Evolutionary conservation across 2,329 filamentous ascomycete species (phyloP).

Genomic region (Mariannaea elegans): DNA sequence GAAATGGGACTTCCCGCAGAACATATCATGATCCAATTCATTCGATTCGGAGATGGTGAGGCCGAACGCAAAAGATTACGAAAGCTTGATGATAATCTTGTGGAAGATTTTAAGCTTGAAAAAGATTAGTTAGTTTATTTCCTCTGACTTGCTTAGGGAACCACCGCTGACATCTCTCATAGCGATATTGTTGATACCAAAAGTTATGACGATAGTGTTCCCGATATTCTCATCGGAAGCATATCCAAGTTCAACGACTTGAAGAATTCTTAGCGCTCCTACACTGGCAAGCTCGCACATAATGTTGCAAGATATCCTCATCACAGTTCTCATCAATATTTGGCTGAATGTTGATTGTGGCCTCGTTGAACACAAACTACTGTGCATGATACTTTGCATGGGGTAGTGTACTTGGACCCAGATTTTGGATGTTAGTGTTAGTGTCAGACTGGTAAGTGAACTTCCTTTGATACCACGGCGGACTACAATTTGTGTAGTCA

Average conservation of each 20-base stretch:
- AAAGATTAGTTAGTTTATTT: slow-evolving; percentile 1
- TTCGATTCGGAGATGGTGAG: background rate
- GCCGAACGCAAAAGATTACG: background rate
- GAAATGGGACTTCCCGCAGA: background rate
- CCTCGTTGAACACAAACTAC: too few species aligned
- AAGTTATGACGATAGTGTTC: background rate
- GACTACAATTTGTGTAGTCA: too few species aligned
- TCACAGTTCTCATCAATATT: too few species aligned
- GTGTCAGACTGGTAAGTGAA: too few species aligned
- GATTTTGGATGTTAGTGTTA: too few species aligned
- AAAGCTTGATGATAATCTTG: slow-evolving; percentile 7
- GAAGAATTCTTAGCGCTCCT: background rate
- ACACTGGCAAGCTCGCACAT: too few species aligned
- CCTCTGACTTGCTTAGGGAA: background rate
- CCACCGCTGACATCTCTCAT: background rate
- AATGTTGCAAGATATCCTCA: too few species aligned
- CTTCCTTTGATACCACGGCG: too few species aligned
- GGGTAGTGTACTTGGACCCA: too few species aligned
- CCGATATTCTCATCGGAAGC: slow-evolving; percentile 14
- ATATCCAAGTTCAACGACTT: background rate
- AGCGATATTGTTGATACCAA: slow-evolving; percentile 21
- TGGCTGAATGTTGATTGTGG: too few species aligned
- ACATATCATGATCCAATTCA: slow-evolving; percentile 22
- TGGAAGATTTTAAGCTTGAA: background rate
- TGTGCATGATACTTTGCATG: too few species aligned